These are phyloP conservation scores for Botrytis tulipae DNA, from an alignment of 2,329 filamentous ascomycete genomes.

Conservation along the genomic window DNA sequence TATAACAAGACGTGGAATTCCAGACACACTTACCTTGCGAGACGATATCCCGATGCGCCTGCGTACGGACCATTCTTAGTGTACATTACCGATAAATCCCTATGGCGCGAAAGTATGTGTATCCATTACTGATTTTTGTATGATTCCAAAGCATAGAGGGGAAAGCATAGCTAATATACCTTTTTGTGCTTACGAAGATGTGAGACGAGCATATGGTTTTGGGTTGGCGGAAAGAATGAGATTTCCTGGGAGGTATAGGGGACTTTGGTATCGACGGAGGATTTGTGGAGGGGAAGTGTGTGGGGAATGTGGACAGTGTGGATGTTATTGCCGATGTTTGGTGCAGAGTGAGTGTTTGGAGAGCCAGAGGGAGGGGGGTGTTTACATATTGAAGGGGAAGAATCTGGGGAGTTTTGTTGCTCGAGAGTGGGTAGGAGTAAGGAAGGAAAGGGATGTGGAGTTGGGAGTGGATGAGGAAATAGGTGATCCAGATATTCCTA, in stretches of 20 bases:
- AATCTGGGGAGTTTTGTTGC: neutral
- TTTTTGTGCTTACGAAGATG: neutral
- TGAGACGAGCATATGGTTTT: neutral
- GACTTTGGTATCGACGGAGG: neutral
- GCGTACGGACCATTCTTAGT: neutral
- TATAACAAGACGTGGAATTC: neutral
- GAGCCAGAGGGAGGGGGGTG: neutral
- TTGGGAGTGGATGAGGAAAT: neutral
- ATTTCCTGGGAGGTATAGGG: neutral
- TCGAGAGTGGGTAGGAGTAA: neutral
- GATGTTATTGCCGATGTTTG: neutral
- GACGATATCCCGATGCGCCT: neutral
- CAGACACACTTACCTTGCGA: too few relatives aligned
- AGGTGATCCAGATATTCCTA: neutral
- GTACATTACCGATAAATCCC: neutral
- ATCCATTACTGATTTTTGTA: neutral
- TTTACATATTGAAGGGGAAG: neutral
- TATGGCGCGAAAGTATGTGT: neutral
- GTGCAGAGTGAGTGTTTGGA: neutral
- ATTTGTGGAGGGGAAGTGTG: neutral
- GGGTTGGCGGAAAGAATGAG: neutral
- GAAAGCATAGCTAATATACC: neutral
- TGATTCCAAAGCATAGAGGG: neutral
- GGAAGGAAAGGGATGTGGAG: neutral
- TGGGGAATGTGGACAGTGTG: neutral